Conservation (phyloP, 176 grass and related monocot species). For the Alloteropsis semialata region DNA sequence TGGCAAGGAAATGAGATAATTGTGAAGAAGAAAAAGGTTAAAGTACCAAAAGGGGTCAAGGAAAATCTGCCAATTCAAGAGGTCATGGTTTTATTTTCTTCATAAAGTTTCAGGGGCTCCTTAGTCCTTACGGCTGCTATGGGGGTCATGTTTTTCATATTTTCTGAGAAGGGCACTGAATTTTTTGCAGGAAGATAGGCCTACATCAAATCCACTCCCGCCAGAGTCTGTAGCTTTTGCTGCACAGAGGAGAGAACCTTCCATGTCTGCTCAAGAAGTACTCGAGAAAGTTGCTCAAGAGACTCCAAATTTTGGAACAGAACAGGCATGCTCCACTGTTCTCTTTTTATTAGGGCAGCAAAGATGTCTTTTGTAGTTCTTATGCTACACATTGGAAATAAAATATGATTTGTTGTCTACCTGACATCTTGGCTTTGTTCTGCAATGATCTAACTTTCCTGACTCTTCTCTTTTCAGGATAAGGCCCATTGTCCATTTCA, state of each 20-base stretch:
- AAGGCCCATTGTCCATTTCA: conserved; percentile 98
- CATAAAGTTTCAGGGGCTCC: not conserved
- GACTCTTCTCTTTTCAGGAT: conserved; percentile 59
- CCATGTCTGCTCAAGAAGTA: conserved; percentile 65
- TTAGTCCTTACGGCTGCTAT: conserved; percentile 7
- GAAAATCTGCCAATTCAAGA: conserved; percentile 39
- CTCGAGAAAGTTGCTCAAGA: conserved; percentile 94
- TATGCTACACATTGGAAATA: not conserved
- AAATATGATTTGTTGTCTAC: conserved; percentile 1
- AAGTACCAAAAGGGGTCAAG: conserved; percentile 60
- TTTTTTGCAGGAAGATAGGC: conserved; percentile 79
- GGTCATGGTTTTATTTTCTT: conserved; percentile 38
- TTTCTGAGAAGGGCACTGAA: conserved; percentile 22
- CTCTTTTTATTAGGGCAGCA: not conserved
- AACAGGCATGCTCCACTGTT: conserved; percentile 56
- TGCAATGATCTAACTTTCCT: not conserved
- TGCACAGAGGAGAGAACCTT: conserved; percentile 54
- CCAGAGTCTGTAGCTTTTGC: conserved; percentile 62
- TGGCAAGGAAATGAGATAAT: conserved; percentile 96
- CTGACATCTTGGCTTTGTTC: conserved; percentile 7
- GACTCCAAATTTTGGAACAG: conserved; percentile 98
- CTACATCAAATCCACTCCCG: conserved; percentile 89
- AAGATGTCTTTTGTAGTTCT: not conserved
- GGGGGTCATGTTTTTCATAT: not conserved
- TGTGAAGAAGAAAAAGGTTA: conserved; percentile 94